These are phyloP conservation scores for Tausonia pullulans DNA, from an alignment of 1,284 basidiomycete species.

Conservation along the genomic window DNA sequence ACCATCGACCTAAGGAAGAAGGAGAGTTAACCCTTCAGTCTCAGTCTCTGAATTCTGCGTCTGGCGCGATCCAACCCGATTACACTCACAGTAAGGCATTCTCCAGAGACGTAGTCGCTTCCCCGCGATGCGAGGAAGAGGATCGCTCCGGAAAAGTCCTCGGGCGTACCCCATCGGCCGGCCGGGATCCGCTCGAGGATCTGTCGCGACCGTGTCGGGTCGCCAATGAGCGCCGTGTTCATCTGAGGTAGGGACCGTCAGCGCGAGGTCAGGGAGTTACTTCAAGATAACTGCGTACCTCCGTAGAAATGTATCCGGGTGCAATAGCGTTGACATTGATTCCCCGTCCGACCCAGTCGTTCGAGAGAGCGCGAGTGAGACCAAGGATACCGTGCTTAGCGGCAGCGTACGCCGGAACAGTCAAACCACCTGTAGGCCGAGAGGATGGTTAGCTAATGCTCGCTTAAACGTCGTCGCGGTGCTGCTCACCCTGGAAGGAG, in stretches of 20 bases:
- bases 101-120: conserved; percentile 82
- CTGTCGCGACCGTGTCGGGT: conserved; percentile 49
- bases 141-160: conserved; percentile 79
- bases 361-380: conserved; percentile 44
- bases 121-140: conserved; percentile 81
- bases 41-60: background rate
- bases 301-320: conserved; percentile 85
- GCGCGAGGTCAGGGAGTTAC: conserved; percentile 34
- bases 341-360: conserved; percentile 67
- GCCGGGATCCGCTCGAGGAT: conserved; percentile 90
- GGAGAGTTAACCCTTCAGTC: background rate
- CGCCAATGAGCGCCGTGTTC: conserved; percentile 35
- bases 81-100: conserved; percentile 37
- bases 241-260: conserved; percentile 20
- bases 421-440: conserved; percentile 45
- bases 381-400: conserved; percentile 76
- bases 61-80: background rate
- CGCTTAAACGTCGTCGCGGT: conserved; percentile 4
- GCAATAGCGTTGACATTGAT: conserved; percentile 72
- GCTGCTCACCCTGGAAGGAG: conserved; percentile 38
- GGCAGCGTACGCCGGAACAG: conserved; percentile 82
- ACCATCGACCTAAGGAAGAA: conserved; percentile 31
- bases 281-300: conserved; percentile 26
- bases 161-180: conserved; percentile 75
- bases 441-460: background rate